Evolutionary conservation across 495 filamentous ascomycete species (phyloP).

Genomic region (Penicillium coffeae): DNA sequence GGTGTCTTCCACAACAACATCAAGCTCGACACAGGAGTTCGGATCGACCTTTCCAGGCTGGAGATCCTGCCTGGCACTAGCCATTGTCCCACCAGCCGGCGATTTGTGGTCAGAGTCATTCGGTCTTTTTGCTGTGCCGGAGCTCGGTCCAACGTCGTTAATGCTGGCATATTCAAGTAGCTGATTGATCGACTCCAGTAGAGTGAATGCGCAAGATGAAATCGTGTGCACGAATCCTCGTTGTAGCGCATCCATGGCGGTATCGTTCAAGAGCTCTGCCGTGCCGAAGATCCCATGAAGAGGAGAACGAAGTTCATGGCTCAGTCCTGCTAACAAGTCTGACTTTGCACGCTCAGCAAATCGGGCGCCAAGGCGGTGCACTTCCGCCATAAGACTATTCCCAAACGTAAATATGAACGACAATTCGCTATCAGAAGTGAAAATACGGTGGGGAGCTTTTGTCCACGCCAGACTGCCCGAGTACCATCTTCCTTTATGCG

Average conservation of each 20-base stretch:
- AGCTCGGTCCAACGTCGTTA: slow-evolving; percentile 14
- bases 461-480: slow-evolving; percentile 50
- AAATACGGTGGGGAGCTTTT: slow-evolving; percentile 30
- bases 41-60: slow-evolving; percentile 1
- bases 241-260: slow-evolving; percentile 45
- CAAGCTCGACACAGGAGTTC: slow-evolving; percentile 28
- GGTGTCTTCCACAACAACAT: slow-evolving; percentile 49
- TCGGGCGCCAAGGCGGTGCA: slow-evolving; percentile 44
- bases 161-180: slow-evolving; percentile 50
- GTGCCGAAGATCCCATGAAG: slow-evolving; percentile 59
- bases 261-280: slow-evolving; percentile 56
- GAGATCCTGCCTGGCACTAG: not conserved
- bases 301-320: slow-evolving; percentile 63
- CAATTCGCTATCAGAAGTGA: slow-evolving; percentile 37
- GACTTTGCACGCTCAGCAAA: slow-evolving; percentile 50
- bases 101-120: too few relatives aligned
- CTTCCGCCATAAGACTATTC: slow-evolving; percentile 56
- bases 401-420: slow-evolving; percentile 51
- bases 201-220: slow-evolving; percentile 56
- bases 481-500: slow-evolving; percentile 19
- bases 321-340: slow-evolving; percentile 62
- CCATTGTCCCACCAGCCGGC: too few relatives aligned
- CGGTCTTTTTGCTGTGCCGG: not conserved
- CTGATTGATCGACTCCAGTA: slow-evolving; percentile 64
- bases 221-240: slow-evolving; percentile 56